A percentile compares a stretch with the other conserved stretches of the same genome.
Conservation (phyloP, 2,329 filamentous ascomycete species). For the Neonectria punicea region DNA sequence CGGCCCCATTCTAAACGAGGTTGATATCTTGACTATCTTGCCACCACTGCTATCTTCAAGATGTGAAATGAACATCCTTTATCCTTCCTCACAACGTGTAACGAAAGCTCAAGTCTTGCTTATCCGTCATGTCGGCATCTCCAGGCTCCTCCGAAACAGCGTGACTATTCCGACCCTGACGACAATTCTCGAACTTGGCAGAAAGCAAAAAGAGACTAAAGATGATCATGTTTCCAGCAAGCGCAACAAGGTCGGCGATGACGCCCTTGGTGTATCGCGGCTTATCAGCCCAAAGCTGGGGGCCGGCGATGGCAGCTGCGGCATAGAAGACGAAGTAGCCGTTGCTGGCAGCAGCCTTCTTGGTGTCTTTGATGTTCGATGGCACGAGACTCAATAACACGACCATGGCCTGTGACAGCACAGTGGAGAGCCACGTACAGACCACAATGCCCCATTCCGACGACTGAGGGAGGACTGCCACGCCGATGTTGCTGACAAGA, state of each 20-base stretch:
- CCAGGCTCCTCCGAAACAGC: neutral
- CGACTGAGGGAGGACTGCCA: neutral
- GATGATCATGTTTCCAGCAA: neutral
- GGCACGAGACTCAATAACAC: slow-evolving; percentile 6
- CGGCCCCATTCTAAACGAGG: neutral
- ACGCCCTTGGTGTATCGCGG: slow-evolving; percentile 17
- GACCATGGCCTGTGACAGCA: neutral
- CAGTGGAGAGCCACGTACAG: slow-evolving; percentile 11
- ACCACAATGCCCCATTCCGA: slow-evolving; percentile 15
- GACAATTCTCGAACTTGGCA: neutral
- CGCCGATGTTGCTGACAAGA: slow-evolving; percentile 8
- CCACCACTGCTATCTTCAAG: neutral
- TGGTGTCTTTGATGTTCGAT: slow-evolving; percentile 23
- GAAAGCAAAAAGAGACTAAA: slow-evolving; percentile 1
- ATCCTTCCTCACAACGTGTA: slow-evolving; percentile 4
- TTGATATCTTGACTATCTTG: neutral
- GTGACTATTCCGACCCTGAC: neutral
- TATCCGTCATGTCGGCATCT: slow-evolving; percentile 13
- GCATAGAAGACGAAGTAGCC: slow-evolving; percentile 14
- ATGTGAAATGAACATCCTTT: neutral
- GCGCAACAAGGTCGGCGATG: slow-evolving; percentile 12
- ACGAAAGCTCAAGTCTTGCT: slow-evolving; percentile 1
- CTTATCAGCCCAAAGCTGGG: slow-evolving; percentile 13
- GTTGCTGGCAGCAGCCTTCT: slow-evolving; percentile 15
- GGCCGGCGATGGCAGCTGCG: neutral